Evolutionary conservation across 164 flowering plant species (phyloP).

Genomic region (Sedum album): DNA sequence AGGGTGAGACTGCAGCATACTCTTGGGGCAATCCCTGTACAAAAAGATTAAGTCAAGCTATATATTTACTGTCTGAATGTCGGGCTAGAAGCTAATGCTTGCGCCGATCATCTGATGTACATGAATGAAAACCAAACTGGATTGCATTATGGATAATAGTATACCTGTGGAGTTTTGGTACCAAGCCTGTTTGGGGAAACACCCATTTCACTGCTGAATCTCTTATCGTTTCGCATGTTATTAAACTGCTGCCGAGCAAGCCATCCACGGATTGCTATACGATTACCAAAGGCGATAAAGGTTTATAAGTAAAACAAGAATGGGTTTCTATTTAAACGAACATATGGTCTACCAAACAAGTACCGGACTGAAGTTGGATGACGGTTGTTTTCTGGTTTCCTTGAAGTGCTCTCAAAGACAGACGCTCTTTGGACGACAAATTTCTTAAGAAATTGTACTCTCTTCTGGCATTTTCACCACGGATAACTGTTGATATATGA

Average conservation of each 20-base stretch:
- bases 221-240: slow-evolving; percentile 20
- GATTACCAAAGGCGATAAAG: background rate
- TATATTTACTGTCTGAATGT: background rate
- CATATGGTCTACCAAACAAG: background rate
- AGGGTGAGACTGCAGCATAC: slow-evolving; percentile 24
- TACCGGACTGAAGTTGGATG: slow-evolving; percentile 69
- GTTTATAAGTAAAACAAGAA: background rate
- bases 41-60: background rate
- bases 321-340: background rate
- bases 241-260: slow-evolving; percentile 40
- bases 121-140: background rate
- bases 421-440: slow-evolving; percentile 21
- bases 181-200: background rate
- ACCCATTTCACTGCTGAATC: slow-evolving; percentile 15
- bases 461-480: slow-evolving; percentile 60
- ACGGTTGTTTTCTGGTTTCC: slow-evolving; percentile 33
- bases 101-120: background rate
- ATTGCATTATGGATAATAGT: background rate
- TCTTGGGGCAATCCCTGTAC: slow-evolving; percentile 38
- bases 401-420: slow-evolving; percentile 19
- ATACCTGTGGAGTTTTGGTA: slow-evolving; percentile 25
- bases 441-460: slow-evolving; percentile 22
- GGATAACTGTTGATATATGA: slow-evolving; percentile 42
- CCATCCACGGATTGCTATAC: slow-evolving; percentile 67
- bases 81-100: too few relatives aligned